A percentile compares a stretch with the other conserved stretches of the same genome.
Evolutionary conservation across 2,329 filamentous ascomycete species (phyloP).

Genomic region (Neophaeococcomyces mojaviensis): DNA sequence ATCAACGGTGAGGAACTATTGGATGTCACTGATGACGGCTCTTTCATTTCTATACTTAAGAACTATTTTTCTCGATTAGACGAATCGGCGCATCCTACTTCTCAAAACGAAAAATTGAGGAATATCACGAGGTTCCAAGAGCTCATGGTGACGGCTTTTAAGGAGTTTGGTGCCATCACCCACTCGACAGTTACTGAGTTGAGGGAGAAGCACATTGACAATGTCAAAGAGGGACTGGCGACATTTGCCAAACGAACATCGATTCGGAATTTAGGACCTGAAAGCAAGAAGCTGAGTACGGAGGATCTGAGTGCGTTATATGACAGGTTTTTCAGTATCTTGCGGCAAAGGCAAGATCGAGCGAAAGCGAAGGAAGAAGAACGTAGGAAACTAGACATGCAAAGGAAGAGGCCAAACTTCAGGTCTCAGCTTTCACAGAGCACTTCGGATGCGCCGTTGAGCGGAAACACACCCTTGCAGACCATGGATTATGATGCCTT

Average conservation of each 20-base stretch:
- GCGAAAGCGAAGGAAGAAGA: slow-evolving; percentile 70
- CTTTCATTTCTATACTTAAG: slow-evolving; percentile 94
- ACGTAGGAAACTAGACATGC: slow-evolving; percentile 57
- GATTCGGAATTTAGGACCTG: slow-evolving; percentile 87
- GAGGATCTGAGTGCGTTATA: slow-evolving; percentile 87
- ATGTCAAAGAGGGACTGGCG: slow-evolving; percentile 90
- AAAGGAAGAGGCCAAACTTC: slow-evolving; percentile 31
- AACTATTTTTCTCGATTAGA: slow-evolving; percentile 88
- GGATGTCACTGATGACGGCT: slow-evolving; percentile 87
- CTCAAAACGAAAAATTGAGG: slow-evolving; percentile 86
- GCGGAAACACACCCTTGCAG: slow-evolving; percentile 15
- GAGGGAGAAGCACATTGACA: slow-evolving; percentile 85
- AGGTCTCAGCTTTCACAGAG: slow-evolving; percentile 15
- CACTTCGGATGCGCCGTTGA: slow-evolving; percentile 56
- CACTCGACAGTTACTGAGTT: slow-evolving; percentile 86
- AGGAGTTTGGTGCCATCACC: slow-evolving; percentile 93
- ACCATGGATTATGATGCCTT: slow-evolving; percentile 98
- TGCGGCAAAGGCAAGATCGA: slow-evolving; percentile 87
- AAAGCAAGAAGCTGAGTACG: slow-evolving; percentile 80
- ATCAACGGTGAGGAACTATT: slow-evolving; percentile 96
- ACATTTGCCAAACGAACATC: slow-evolving; percentile 95
- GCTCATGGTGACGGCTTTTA: slow-evolving; percentile 98
- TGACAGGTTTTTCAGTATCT: slow-evolving; percentile 82
- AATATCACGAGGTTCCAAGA: slow-evolving; percentile 96
- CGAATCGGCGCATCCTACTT: slow-evolving; percentile 91